Percentiles rank a stretch among this genome's conserved stretches.
phyloP scores from a whole-genome alignment of 2,329 filamentous ascomycete genomes.

The Periconia sp. region DNA sequence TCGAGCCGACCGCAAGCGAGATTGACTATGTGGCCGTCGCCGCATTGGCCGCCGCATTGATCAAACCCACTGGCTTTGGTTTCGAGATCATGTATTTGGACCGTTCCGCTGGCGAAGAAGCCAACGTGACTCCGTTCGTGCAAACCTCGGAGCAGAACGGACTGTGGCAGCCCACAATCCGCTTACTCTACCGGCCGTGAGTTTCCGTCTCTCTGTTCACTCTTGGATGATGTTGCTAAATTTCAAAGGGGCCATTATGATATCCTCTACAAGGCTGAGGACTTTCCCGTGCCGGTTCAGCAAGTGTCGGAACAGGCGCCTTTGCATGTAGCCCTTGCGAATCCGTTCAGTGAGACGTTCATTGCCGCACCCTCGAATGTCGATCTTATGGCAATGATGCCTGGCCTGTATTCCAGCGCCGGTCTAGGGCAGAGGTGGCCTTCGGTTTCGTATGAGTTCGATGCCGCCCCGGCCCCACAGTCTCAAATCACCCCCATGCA shows the following conservation, averaged over 20 bases:
- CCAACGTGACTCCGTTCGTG: slow-evolving; percentile 68
- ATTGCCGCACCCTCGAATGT: slow-evolving; percentile 40
- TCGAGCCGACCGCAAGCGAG: slow-evolving; percentile 77
- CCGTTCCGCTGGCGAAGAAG: slow-evolving; percentile 74
- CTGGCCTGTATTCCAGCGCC: slow-evolving; percentile 49
- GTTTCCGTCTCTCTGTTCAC: slow-evolving; percentile 25
- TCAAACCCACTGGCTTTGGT: slow-evolving; percentile 75
- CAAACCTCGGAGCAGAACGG: slow-evolving; percentile 53
- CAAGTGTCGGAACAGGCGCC: slow-evolving; percentile 31
- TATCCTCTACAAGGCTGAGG: slow-evolving; percentile 75
- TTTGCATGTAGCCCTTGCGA: slow-evolving; percentile 38
- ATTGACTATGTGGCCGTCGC: slow-evolving; percentile 89
- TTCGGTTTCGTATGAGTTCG: slow-evolving; percentile 39
- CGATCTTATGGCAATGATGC: slow-evolving; percentile 45
- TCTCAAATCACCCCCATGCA: slow-evolving; percentile 34
- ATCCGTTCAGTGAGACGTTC: slow-evolving; percentile 43
- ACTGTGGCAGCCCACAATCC: slow-evolving; percentile 63
- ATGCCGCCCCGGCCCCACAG: slow-evolving; percentile 33
- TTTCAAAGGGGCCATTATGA: slow-evolving; percentile 79
- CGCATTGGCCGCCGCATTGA: slow-evolving; percentile 74
- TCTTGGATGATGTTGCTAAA: slow-evolving; percentile 1
- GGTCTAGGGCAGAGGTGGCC: slow-evolving; percentile 37
- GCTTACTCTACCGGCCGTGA: slow-evolving; percentile 68
- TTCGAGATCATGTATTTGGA: slow-evolving; percentile 92
- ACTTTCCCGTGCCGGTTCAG: slow-evolving; percentile 41